Conservation (phyloP, 2,329 filamentous ascomycete genomes). For the Pestalotiopsis sp. region DNA sequence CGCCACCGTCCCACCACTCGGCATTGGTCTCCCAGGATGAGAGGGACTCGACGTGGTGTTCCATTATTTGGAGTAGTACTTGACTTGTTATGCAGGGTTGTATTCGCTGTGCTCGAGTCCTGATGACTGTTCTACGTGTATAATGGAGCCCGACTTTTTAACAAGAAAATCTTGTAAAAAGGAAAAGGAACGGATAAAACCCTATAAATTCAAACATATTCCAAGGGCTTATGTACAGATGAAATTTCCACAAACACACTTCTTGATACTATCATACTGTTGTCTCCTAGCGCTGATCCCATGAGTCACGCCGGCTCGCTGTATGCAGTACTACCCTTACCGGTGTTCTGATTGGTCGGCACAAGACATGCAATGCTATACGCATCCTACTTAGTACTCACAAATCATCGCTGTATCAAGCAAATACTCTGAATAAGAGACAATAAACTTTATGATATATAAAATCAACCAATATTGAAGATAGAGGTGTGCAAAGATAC, state of each 20-base stretch:
- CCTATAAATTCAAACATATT: neutral
- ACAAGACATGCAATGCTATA: neutral
- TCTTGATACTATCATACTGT: neutral
- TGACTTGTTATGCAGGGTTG: neutral
- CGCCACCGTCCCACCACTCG: slow-evolving; percentile 42
- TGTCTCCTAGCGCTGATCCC: neutral
- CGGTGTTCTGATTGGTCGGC: neutral
- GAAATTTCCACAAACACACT: neutral
- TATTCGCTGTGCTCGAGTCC: neutral
- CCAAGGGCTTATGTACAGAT: neutral
- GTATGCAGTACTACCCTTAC: neutral
- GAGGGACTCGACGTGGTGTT: slow-evolving; percentile 24
- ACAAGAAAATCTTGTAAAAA: neutral
- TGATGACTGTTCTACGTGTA: neutral
- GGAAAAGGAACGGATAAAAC: neutral
- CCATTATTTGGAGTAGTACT: neutral
- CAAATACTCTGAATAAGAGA: too few species aligned
- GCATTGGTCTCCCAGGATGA: slow-evolving; percentile 45
- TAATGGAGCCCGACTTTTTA: neutral
- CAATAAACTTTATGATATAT: too few species aligned
- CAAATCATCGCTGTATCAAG: neutral
- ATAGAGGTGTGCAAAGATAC: too few species aligned
- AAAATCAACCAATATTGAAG: too few species aligned
- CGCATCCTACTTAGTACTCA: neutral
- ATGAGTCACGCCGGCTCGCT: neutral